Conservation (phyloP, 345 rosid species). For the Salix exigua region DNA sequence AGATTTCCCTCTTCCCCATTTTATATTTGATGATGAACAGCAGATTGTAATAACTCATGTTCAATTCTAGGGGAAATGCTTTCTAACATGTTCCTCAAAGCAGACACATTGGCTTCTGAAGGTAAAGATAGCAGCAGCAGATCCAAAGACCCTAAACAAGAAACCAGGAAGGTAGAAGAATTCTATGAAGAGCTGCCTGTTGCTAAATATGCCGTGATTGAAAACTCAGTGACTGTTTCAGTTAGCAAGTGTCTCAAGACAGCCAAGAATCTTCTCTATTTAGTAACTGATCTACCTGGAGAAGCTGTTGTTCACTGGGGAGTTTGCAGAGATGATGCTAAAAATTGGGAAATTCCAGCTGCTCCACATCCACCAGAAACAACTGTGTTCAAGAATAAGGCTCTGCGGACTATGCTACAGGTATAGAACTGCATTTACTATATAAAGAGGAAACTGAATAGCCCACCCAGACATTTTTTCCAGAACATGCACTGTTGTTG, state of each 20-base stretch:
- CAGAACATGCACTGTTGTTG: not conserved
- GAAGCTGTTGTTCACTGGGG: constrained; percentile 96
- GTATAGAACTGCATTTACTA: constrained; percentile 33
- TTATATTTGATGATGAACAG: constrained; percentile 14
- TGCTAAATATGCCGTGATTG: constrained; percentile 43
- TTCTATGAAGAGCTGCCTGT: constrained; percentile 75
- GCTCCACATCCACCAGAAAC: constrained; percentile 81
- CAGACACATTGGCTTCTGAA: constrained; percentile 36
- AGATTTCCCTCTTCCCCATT: not conserved
- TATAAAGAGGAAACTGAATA: constrained; percentile 3
- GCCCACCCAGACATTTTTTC: not conserved
- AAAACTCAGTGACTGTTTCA: constrained; percentile 53
- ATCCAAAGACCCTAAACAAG: constrained; percentile 36
- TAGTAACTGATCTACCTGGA: constrained; percentile 84
- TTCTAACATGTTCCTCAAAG: constrained; percentile 45
- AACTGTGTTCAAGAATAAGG: constrained; percentile 66
- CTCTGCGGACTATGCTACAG: constrained; percentile 74
- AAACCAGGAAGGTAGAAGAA: constrained; percentile 43
- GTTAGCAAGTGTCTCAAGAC: constrained; percentile 64
- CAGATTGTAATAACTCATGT: constrained; percentile 21
- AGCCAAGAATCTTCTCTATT: constrained; percentile 48
- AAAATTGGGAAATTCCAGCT: constrained; percentile 79
- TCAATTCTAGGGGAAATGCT: constrained; percentile 53
- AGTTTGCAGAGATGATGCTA: constrained; percentile 69
- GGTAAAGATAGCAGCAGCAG: constrained; percentile 29